A percentile compares a stretch with the other conserved stretches of the same genome.
Evolutionary conservation across 2,329 filamentous ascomycete genomes (phyloP).

Genomic region (Colletotrichum sp.): DNA sequence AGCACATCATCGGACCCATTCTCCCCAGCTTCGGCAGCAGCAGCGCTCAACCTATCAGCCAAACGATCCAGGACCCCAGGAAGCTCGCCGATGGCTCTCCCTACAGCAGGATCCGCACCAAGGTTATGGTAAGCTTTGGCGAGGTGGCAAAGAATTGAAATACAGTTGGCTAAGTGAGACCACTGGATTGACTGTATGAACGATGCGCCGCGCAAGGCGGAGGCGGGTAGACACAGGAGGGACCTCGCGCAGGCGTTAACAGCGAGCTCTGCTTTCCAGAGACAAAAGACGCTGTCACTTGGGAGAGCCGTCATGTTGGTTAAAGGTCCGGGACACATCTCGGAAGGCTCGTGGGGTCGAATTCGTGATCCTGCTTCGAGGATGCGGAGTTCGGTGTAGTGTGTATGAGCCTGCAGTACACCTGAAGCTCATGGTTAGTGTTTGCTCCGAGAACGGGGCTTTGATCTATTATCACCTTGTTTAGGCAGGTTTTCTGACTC

Average conservation of each 20-base stretch:
- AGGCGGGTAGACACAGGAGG: not conserved
- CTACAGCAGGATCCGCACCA: not conserved
- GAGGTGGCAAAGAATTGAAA: not conserved
- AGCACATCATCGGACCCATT: accelerated
- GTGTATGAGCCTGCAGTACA: not conserved
- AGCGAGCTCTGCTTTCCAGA: not conserved
- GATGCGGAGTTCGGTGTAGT: not conserved
- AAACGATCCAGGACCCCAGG: accelerated
- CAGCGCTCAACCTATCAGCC: accelerated
- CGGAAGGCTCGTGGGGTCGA: not conserved
- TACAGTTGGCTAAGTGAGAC: not conserved
- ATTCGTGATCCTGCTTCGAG: not conserved
- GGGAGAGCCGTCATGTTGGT: not conserved
- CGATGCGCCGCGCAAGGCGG: not conserved
- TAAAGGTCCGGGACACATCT: not conserved
- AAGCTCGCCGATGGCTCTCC: not conserved
- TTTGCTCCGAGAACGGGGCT: accelerated
- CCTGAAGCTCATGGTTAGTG: not conserved
- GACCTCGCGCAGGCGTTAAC: not conserved
- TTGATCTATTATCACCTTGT: accelerated
- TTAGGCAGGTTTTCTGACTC: not conserved
- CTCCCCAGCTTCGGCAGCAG: not conserved
- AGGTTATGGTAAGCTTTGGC: accelerated
- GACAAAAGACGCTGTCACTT: not conserved
- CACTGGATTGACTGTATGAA: not conserved